A percentile compares a stretch with the other conserved stretches of the same genome.
These are phyloP conservation scores for Colletotrichum chlorophyti DNA, from an alignment of 2,329 filamentous ascomycete species.

Conservation along the genomic window DNA sequence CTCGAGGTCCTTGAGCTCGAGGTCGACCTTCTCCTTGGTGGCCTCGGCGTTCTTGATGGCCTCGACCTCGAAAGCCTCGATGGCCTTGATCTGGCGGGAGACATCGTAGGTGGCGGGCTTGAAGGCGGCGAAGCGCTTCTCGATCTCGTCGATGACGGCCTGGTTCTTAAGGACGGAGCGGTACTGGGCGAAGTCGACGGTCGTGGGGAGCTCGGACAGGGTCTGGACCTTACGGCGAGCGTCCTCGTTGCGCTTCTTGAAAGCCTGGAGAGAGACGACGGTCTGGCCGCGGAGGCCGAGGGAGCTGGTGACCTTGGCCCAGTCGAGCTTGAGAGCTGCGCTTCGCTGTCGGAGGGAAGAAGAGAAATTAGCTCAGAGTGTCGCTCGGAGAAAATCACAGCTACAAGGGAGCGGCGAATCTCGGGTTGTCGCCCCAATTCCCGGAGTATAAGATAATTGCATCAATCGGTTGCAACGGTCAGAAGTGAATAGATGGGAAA, in stretches of 20 bases:
- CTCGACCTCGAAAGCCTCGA: conserved; percentile 97
- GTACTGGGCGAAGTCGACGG: conserved; percentile 94
- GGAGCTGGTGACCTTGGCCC: conserved; percentile 91
- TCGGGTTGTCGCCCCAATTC: conserved; percentile 25
- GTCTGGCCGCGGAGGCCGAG: conserved; percentile 97
- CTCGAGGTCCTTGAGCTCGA: conserved; percentile 91
- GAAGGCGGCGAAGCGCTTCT: conserved; percentile 92
- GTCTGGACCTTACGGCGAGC: conserved; percentile 90
- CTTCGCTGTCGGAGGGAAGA: conserved; percentile 72
- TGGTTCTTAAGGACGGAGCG: conserved; percentile 93
- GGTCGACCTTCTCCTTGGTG: conserved; percentile 95
- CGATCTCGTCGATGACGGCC: conserved; percentile 93
- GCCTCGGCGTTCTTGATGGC: conserved; percentile 96
- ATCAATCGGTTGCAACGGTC: conserved; percentile 33
- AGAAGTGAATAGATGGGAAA: background rate
- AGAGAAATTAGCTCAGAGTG: conserved; percentile 62
- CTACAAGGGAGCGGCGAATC: background rate
- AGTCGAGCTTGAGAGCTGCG: conserved; percentile 99
- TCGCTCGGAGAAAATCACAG: too few relatives aligned
- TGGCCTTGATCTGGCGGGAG: conserved; percentile 92
- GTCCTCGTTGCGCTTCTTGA: conserved; percentile 99
- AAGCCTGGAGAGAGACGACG: conserved; percentile 86
- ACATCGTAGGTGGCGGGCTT: conserved; percentile 95
- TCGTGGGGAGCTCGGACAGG: conserved; percentile 83
- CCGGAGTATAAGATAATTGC: background rate